phyloP scores from a whole-genome alignment of 2,329 filamentous ascomycete species.

The Fusarium veterinarium region DNA sequence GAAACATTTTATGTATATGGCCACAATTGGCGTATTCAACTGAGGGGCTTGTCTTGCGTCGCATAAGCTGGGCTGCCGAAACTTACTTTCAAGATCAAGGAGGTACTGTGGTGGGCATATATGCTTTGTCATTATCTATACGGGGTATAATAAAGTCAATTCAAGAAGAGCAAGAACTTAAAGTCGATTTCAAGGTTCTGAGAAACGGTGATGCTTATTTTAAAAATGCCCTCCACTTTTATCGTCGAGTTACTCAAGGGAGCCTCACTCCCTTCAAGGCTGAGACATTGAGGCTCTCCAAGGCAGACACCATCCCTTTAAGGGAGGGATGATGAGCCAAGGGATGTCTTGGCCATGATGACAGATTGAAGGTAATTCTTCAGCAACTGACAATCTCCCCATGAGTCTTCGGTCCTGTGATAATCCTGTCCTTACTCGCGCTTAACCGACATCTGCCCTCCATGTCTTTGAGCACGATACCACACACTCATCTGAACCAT shows the following conservation, averaged over 20 bases:
- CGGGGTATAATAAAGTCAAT: not conserved
- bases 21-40: not conserved
- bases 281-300: not conserved
- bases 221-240: not conserved
- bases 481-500: not conserved
- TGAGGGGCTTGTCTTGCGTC: not conserved
- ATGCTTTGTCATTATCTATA: not conserved
- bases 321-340: not conserved
- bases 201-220: not conserved
- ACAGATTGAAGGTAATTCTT: not conserved
- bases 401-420: not conserved
- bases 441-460: not conserved
- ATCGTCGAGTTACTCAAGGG: not conserved
- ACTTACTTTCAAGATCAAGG: not conserved
- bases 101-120: not conserved
- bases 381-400: not conserved
- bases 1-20: not conserved
- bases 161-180: not conserved
- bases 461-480: constrained; percentile 4
- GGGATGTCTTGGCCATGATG: not conserved
- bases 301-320: constrained; percentile 9
- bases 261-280: not conserved
- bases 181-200: not conserved
- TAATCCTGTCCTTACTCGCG: not conserved
- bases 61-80: not conserved